phyloP scores from a whole-genome alignment of 1,284 basidiomycete genomes.

The Puccinia coronata region DNA sequence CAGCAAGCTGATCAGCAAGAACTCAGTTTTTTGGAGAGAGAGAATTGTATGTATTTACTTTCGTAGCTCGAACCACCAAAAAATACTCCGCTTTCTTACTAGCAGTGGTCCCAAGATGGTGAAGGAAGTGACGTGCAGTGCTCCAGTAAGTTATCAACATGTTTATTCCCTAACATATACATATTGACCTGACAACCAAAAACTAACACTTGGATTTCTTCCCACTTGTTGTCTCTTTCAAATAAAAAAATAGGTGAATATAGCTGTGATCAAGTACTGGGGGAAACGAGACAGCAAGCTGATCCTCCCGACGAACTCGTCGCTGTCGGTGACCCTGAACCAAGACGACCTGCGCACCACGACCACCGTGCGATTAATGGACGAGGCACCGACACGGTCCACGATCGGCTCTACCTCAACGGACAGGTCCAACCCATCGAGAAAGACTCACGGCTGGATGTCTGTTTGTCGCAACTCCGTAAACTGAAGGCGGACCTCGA shows the following conservation, averaged over 20 bases:
- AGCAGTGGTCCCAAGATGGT: slow-evolving; percentile 21
- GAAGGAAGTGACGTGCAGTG: slow-evolving; percentile 54
- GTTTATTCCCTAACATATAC: too few species aligned
- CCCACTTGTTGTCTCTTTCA: neutral
- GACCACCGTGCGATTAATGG: slow-evolving; percentile 84
- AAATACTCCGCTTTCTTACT: neutral
- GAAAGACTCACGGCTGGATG: slow-evolving; percentile 72
- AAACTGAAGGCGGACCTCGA: slow-evolving; percentile 69
- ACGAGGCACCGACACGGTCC: slow-evolving; percentile 68
- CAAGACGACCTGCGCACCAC: slow-evolving; percentile 94
- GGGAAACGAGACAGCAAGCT: slow-evolving; percentile 94
- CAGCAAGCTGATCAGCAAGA: too few species aligned
- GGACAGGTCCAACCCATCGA: slow-evolving; percentile 87
- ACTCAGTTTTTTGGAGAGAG: too few species aligned
- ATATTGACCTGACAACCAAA: too few species aligned
- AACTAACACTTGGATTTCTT: neutral
- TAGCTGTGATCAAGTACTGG: slow-evolving; percentile 65
- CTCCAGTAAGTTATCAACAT: slow-evolving; percentile 53
- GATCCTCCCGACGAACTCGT: slow-evolving; percentile 96
- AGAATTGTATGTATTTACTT: neutral
- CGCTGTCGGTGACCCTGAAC: slow-evolving; percentile 91
- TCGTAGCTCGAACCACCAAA: neutral
- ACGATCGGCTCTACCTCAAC: slow-evolving; percentile 89
- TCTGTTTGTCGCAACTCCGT: slow-evolving; percentile 87
- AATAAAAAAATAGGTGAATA: slow-evolving; percentile 52